phyloP scores from a whole-genome alignment of 768 basidiomycete genomes.

The Leucosporidium creatinivorum region DNA sequence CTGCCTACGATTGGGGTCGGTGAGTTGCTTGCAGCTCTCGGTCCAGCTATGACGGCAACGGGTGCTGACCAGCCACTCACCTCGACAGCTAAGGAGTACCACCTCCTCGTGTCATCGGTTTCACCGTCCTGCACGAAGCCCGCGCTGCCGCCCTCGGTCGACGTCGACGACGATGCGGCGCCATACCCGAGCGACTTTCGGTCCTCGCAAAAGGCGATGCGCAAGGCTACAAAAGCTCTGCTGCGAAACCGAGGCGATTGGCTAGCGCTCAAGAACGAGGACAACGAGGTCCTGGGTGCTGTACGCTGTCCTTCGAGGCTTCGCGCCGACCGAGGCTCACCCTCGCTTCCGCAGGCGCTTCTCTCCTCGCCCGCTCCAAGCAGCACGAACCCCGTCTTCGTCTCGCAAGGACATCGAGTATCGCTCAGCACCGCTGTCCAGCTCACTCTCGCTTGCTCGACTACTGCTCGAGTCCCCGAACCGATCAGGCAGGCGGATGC shows the following conservation, averaged over 20 bases:
- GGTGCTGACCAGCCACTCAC: too few species aligned
- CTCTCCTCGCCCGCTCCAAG: constrained; percentile 19
- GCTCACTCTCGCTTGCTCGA: constrained; percentile 30
- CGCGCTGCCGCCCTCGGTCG: neutral
- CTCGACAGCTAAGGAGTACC: constrained; percentile 32
- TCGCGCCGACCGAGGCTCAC: too few species aligned
- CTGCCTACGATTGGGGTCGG: constrained; percentile 37
- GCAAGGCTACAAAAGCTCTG: constrained; percentile 5
- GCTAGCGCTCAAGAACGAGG: constrained; percentile 8
- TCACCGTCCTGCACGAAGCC: neutral
- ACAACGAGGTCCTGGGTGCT: neutral
- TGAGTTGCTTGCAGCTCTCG: constrained; percentile 7
- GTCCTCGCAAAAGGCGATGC: constrained; percentile 32
- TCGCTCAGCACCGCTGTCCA: constrained; percentile 29
- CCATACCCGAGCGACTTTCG: constrained; percentile 10
- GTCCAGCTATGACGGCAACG: too few species aligned
- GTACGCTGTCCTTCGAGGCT: neutral
- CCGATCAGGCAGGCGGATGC: constrained; percentile 38
- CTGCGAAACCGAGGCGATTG: constrained; percentile 27
- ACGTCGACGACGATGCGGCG: too few species aligned
- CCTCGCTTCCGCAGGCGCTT: constrained; percentile 25
- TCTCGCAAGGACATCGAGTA: constrained; percentile 37
- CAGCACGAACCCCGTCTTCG: constrained; percentile 36
- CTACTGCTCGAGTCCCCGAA: constrained; percentile 34
- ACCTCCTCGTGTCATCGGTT: constrained; percentile 7